Base-by-base conservation (phyloP, 768 basidiomycete species). In the Lactarius indigo region DNA sequence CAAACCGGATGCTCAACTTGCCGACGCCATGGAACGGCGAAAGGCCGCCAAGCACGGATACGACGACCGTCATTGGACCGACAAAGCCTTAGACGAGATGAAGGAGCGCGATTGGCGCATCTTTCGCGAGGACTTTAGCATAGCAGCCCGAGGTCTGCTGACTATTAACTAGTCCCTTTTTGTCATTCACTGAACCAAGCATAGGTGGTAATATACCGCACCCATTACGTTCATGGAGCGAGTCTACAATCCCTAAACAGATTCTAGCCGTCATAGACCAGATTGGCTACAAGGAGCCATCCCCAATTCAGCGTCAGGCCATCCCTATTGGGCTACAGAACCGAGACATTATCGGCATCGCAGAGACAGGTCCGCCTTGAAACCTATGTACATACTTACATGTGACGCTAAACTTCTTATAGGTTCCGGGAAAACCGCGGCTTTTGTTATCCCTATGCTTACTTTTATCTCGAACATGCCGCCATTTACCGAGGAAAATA, bases 391-490 rank as follows among this genome's bases (percentile, higher is more conserved):
- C 10, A 41, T 2, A 26, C 30, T 26, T 26, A 17, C 50, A 33
- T 31, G 31, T 23, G 15, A 61, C 59, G 28, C 17, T 15, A 12
- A 58, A 17, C 23, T 50, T 17, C 30, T 33, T 68, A 12, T 69
- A 96, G 94, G 96, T 83, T 98, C 96, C 73, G 96, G 96, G 75
- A 98, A 98, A 82, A 98, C 96, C 30, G 96, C 96, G 41, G 94
- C 96, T 3, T 98, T 98, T 75, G 96, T 98, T 66, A 96, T 98
- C 61, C 96, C 96, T 41, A 98, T 98, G 96, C 82, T 98, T 59
- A 82, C 92, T 39, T 99, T 98, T 78, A 99, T 99, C 72, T 87
- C 88, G 23, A 85, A 85, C 61, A 81, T 98, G 60, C 91, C 96
- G 35, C 84, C 85, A 2, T 87, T 99, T 68, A 87, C 87, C 44